Percentiles rank a stretch among this genome's conserved stretches.
These are phyloP conservation scores for Lasiodiplodia gonubiensis DNA, from an alignment of 2,329 filamentous ascomycete genomes.

Conservation along the genomic window DNA sequence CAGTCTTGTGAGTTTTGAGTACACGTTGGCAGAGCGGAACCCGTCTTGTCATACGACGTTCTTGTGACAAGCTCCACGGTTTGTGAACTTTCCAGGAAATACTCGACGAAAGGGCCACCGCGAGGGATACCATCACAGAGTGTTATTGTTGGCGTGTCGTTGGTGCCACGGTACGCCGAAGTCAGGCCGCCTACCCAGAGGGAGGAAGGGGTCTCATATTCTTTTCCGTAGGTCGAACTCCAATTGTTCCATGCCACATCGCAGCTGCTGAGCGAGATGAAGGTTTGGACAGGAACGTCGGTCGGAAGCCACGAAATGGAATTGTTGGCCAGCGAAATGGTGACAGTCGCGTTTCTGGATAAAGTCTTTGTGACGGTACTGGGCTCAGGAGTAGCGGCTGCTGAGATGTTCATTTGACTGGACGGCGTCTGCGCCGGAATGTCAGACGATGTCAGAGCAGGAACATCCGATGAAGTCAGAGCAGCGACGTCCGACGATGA, in stretches of 20 bases:
- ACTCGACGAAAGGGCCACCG: not conserved
- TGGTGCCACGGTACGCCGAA: not conserved
- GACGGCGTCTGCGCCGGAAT: too few species aligned
- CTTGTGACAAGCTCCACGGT: not conserved
- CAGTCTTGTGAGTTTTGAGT: not conserved
- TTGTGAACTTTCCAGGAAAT: not conserved
- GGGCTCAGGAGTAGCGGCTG: not conserved
- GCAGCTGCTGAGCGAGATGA: conserved; percentile 2
- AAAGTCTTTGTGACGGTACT: not conserved
- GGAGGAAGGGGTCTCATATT: not conserved
- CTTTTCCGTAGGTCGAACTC: not conserved
- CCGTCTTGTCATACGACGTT: not conserved
- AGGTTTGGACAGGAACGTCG: not conserved
- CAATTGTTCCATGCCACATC: not conserved
- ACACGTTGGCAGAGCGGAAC: not conserved
- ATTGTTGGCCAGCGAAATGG: not conserved
- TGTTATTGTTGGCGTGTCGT: not conserved
- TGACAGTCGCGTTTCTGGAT: not conserved
- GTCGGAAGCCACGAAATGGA: not conserved
- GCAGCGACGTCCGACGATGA: too few species aligned
- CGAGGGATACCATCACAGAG: conserved; percentile 12
- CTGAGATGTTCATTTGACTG: not conserved
- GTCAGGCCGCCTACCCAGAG: not conserved
- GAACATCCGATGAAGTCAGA: too few species aligned
- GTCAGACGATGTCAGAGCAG: not conserved